Percentiles rank a stretch among this genome's conserved stretches.
phyloP scores from a whole-genome alignment of 1,139 yeast genomes.

The Geotrichum klebahnii region DNA sequence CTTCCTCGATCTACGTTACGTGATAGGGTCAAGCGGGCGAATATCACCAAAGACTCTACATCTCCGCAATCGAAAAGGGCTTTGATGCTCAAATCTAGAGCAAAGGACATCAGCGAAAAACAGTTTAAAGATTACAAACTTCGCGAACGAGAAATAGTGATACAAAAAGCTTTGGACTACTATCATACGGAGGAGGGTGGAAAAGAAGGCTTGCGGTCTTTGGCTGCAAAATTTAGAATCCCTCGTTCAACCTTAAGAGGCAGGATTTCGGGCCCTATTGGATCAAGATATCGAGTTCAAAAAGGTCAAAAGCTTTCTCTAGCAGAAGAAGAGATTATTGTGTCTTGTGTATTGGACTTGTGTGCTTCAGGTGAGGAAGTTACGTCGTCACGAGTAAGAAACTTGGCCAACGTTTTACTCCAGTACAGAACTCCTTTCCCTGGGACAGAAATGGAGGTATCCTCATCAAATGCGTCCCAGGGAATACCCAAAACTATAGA shows the following conservation, averaged over 20 bases:
- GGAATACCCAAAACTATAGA: conserved; percentile 9
- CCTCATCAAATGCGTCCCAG: background rate
- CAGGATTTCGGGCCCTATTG: conserved; percentile 18
- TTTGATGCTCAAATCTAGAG: conserved; percentile 17
- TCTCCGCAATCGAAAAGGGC: conserved; percentile 17
- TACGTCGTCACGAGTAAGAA: conserved; percentile 13
- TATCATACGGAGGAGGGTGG: conserved; percentile 14
- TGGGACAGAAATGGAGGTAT: background rate
- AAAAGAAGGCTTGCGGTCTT: conserved; percentile 17
- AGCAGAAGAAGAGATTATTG: conserved; percentile 17
- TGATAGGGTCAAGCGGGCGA: conserved; percentile 21
- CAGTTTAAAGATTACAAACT: conserved; percentile 16
- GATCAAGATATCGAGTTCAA: conserved; percentile 13
- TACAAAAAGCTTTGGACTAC: conserved; percentile 19
- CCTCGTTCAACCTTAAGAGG: conserved; percentile 21
- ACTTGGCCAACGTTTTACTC: conserved; percentile 19
- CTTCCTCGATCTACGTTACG: conserved; percentile 20
- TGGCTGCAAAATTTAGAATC: conserved; percentile 18
- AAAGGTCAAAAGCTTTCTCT: conserved; percentile 18
- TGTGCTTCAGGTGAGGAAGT: conserved; percentile 20
- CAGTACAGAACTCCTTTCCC: conserved; percentile 12
- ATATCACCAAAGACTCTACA: conserved; percentile 16
- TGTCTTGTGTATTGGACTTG: conserved; percentile 9
- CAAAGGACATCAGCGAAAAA: conserved; percentile 18
- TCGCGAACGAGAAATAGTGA: conserved; percentile 17